Base-by-base conservation (phyloP, 768 basidiomycete genomes). In the Grammothele lineata region DNA sequence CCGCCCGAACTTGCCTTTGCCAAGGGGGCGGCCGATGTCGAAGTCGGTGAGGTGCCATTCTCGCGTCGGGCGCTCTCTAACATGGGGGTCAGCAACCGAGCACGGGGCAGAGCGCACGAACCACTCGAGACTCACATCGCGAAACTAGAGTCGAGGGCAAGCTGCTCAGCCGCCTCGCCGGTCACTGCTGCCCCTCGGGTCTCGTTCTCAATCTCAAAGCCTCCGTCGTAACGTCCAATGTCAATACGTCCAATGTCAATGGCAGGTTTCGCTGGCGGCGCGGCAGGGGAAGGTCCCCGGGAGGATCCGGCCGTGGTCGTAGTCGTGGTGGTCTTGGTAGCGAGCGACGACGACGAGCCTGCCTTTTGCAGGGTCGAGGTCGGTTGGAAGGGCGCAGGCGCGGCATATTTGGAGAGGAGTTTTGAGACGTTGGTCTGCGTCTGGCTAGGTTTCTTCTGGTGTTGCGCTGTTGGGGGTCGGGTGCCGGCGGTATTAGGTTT, bases 1-100 rank as follows among this genome's bases (percentile, higher is more conserved):
- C 3, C 92, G 87, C 1, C 96, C 96, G 57, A 98, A 99, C 71
- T 98, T 98, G 37, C 96, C 96, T 65, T 98, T 97, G n/a, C 96
- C 96, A 1, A 99, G 76, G 3, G 93, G 92, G 10, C 92, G 81
- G 15, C 96, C 95, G 60, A 98, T 95, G 53, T 96, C 92, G 57
- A 99, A 96, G 44, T 83, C 77, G 48, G 80, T 78, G 4, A 98
- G 72, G 24, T 78, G 81, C 86, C 93, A 92, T 59, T 92, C 89
- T 17, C 83, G 79, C 0, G 90, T 92, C 17, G 88, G 90, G 30
- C 70, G 76, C 51, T 71, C 74, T 46, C 87, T 87, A 39, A 34
- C 14, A 14, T 14, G 27, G 27, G 14, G 8, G 7, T 7, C 14
- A 14, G 14, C 8, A 30, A 7, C 8, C 14, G 27, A 14, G 27